phyloP scores from a whole-genome alignment of 768 basidiomycete species.

The Lactarius psammicola region DNA sequence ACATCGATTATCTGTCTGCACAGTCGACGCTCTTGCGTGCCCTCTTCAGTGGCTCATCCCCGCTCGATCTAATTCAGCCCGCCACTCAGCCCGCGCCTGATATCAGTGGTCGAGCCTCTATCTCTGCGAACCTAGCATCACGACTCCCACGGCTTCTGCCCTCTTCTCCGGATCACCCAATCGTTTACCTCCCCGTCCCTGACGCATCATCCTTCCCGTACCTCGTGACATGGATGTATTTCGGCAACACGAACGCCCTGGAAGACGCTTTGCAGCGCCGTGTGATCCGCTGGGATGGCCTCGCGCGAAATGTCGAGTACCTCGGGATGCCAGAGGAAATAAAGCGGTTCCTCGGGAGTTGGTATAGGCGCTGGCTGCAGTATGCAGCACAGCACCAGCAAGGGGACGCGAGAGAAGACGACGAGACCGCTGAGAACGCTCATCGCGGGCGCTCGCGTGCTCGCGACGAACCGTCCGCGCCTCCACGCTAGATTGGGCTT shows the following conservation, averaged over 20 bases:
- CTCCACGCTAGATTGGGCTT: conserved; percentile 13
- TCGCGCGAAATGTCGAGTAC: conserved; percentile 88
- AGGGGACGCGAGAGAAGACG: conserved; percentile 6
- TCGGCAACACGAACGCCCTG: conserved; percentile 64
- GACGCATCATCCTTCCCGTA: conserved; percentile 69
- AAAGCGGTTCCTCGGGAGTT: conserved; percentile 72
- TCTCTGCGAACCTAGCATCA: conserved; percentile 43
- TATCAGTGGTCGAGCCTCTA: conserved; percentile 29
- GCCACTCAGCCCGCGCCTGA: conserved; percentile 30
- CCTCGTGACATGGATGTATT: conserved; percentile 81
- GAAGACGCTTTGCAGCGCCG: conserved; percentile 65
- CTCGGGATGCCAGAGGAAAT: conserved; percentile 73
- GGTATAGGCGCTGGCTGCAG: conserved; percentile 67
- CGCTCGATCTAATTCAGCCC: conserved; percentile 55
- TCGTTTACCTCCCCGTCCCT: conserved; percentile 71
- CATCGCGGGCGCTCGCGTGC: conserved; percentile 15
- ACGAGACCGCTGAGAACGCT: conserved; percentile 9
- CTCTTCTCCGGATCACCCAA: conserved; percentile 61
- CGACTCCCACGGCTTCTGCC: conserved; percentile 69
- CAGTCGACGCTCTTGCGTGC: conserved; percentile 73
- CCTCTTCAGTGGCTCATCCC: conserved; percentile 65
- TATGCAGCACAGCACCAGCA: neutral
- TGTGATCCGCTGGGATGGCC: conserved; percentile 76
- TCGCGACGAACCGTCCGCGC: conserved; percentile 12
- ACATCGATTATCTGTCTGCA: conserved; percentile 78